Evolutionary conservation across 768 basidiomycete genomes (phyloP), one percentile per base, ranked within the genome.

Genomic region (Psilocybe cubensis): DNA sequence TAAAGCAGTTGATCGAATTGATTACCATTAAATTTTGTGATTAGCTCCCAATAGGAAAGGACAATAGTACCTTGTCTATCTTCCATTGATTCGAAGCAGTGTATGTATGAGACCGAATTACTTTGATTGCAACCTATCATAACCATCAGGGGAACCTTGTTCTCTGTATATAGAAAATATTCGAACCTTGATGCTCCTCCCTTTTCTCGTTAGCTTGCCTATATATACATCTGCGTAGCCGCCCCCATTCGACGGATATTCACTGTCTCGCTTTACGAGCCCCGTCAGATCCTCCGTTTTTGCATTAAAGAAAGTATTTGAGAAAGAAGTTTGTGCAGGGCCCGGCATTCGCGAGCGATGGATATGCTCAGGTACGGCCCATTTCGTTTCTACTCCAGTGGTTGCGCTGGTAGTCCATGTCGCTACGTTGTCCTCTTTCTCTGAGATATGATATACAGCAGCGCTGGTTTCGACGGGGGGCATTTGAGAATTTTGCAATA

Each of bases 21-120:
- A n/a, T n/a, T n/a, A n/a, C n/a, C n/a, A 21, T n/a, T 20, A 23
- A 25, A 24, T 9, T 17, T 11, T 41, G 11, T 54, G 17, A 17
- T 7, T 3, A 18, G 14, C 2, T 11, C 8, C 11, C 12, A 4
- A 10, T 11, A 11, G 24, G n/a, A 20, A n/a, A n/a, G 24, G 11
- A 20, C 24, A 6, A 9, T 33, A 23, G 9, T 25, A 59, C 61
- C 61, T 63, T 57, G 12, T 59, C 58, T 9, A 63, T 56, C 21
- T 59, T 59, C 45, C 50, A 55, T 21, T 44, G 33, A 42, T 59
- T 56, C 6, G 47, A 31, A 31, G 56, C 54, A 4, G 29, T 59
- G 28, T 53, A 63, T 3, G 55, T 63, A 45, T 63, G 61, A 6
- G 61, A 21, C 12, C 61, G 61, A 23, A 63, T 57, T 9, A 62